phyloP scores from a whole-genome alignment of 108 stramenopile genomes.

The Cylindrotheca fusiformis region DNA sequence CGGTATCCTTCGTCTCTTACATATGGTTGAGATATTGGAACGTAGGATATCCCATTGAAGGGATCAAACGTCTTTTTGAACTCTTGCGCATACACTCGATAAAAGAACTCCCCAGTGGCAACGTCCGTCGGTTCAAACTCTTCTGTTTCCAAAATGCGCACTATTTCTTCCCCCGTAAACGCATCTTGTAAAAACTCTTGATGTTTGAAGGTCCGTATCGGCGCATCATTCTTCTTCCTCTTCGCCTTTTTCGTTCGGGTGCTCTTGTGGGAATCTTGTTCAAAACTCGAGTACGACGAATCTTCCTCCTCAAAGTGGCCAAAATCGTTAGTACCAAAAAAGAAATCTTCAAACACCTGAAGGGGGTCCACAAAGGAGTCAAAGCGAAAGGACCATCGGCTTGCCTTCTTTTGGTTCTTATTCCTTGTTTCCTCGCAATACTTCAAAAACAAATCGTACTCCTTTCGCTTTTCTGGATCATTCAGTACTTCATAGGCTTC shows the following conservation, averaged over 20 bases:
- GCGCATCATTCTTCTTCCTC: slow-evolving; percentile 11
- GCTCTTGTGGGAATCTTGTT: slow-evolving; percentile 1
- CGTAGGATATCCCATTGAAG: slow-evolving; percentile 35
- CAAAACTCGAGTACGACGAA: slow-evolving; percentile 3
- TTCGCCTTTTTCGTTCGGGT: slow-evolving; percentile 13
- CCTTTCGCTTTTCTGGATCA: slow-evolving; percentile 39
- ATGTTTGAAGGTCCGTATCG: slow-evolving; percentile 10
- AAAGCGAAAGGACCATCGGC: slow-evolving; percentile 6
- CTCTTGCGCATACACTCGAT: slow-evolving; percentile 48
- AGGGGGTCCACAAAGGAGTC: slow-evolving; percentile 46
- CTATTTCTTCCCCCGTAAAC: slow-evolving; percentile 14
- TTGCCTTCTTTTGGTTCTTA: neutral
- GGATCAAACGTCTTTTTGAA: slow-evolving; percentile 54
- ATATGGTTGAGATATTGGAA: slow-evolving; percentile 61
- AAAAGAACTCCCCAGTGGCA: slow-evolving; percentile 9
- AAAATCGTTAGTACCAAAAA: slow-evolving; percentile 46
- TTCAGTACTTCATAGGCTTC: slow-evolving; percentile 69
- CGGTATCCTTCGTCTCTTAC: slow-evolving; percentile 62
- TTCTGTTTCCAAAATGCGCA: slow-evolving; percentile 38
- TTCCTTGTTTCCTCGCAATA: slow-evolving; percentile 31
- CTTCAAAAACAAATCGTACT: slow-evolving; percentile 58
- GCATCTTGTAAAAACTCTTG: slow-evolving; percentile 29
- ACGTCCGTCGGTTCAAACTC: slow-evolving; percentile 29
- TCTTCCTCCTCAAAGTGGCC: slow-evolving; percentile 6
- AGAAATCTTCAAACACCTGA: slow-evolving; percentile 66